phyloP scores from a whole-genome alignment of 2,329 filamentous ascomycete species.

The Acephala macrosclerotiorum region DNA sequence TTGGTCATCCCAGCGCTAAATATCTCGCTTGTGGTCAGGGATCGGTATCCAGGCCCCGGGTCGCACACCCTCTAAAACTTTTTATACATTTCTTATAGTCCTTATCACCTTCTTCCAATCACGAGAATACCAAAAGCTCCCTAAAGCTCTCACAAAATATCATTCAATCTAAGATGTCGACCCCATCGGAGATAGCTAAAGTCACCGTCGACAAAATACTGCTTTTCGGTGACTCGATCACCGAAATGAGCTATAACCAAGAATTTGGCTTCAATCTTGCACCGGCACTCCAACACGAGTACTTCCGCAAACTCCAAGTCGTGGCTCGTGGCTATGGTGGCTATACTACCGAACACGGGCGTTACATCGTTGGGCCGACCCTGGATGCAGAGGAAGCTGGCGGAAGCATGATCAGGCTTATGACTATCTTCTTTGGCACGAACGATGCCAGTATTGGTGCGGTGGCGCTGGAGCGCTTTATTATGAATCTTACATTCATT shows the following conservation, averaged over 20 bases:
- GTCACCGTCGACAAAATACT: slow-evolving; percentile 10
- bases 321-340: slow-evolving; percentile 7
- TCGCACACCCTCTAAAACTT: no score
- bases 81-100: not conserved
- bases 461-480: not conserved
- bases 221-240: slow-evolving; percentile 12
- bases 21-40: no score
- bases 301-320: slow-evolving; percentile 14
- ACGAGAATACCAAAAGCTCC: slow-evolving; percentile 7
- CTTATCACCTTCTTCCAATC: not conserved
- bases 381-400: slow-evolving; percentile 10
- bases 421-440: slow-evolving; percentile 9
- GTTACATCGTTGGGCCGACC: slow-evolving; percentile 6
- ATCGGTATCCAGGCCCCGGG: no score
- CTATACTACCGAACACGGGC: slow-evolving; percentile 9
- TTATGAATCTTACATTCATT: slow-evolving; percentile 3
- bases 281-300: slow-evolving; percentile 13
- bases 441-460: not conserved
- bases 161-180: slow-evolving; percentile 3
- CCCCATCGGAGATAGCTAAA: slow-evolving; percentile 7
- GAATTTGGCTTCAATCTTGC: slow-evolving; percentile 11
- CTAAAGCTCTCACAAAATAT: slow-evolving; percentile 6
- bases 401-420: slow-evolving; percentile 6
- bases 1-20: no score
- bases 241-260: slow-evolving; percentile 10